Conservation (phyloP, 805 yeast species). For the Metschnikowia cubensis region DNA sequence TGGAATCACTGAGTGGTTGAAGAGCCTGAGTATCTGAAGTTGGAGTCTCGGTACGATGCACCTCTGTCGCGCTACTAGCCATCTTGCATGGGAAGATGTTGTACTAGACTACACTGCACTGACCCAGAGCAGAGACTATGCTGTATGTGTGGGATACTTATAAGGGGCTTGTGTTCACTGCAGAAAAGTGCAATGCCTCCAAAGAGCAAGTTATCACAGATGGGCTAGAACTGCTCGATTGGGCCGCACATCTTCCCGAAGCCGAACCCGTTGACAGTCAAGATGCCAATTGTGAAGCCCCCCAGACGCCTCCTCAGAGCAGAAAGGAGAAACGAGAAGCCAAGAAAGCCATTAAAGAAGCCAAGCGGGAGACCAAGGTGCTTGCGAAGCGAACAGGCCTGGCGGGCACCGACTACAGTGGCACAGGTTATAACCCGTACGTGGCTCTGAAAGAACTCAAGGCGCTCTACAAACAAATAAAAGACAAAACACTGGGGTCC, state of each 20-base stretch:
- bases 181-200: constrained; percentile 3
- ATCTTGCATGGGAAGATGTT: not conserved
- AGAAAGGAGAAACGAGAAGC: constrained; percentile 10
- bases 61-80: constrained; percentile 3
- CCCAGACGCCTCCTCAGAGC: constrained; percentile 3
- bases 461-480: constrained; percentile 7
- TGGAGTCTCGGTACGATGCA: not conserved
- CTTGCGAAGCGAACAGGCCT: not conserved
- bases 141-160: constrained; percentile 15
- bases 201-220: not conserved
- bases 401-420: not conserved
- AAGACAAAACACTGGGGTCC: constrained; percentile 8
- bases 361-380: not conserved
- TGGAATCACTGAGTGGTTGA: not conserved
- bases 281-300: not conserved
- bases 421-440: constrained; percentile 5
- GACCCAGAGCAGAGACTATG: constrained; percentile 4
- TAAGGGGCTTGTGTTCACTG: constrained; percentile 19
- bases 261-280: not conserved
- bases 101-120: not conserved
- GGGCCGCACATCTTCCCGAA: constrained; percentile 8
- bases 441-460: constrained; percentile 7
- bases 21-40: not conserved
- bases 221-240: constrained; percentile 15
- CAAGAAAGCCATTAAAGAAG: constrained; percentile 1